phyloP scores from a whole-genome alignment of 129 eudicot genomes.

The Gnaphalium uliginosum region DNA sequence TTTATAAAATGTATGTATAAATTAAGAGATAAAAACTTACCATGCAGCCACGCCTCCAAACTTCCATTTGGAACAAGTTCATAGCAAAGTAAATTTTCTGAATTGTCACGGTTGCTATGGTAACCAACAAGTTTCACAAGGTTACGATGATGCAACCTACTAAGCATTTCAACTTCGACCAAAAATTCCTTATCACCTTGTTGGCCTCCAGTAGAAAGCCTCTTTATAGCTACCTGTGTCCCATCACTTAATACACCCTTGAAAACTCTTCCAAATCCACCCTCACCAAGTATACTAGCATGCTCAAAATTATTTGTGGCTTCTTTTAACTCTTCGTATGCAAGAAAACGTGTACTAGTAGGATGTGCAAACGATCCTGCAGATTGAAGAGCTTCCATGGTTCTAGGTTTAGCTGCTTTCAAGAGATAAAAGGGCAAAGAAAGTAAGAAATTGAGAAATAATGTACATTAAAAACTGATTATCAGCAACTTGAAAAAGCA shows the following conservation, averaged over 20 bases:
- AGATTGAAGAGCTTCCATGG: slow-evolving; percentile 48
- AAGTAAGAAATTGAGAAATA: neutral
- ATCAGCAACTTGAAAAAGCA: neutral
- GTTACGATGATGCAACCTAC: slow-evolving; percentile 97
- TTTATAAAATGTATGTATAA: neutral
- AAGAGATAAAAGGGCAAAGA: slow-evolving; percentile 2
- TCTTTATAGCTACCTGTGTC: slow-evolving; percentile 87
- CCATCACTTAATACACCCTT: slow-evolving; percentile 90
- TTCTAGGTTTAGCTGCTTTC: slow-evolving; percentile 53
- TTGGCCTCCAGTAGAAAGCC: slow-evolving; percentile 90
- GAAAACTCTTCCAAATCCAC: slow-evolving; percentile 90
- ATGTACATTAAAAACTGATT: slow-evolving; percentile 1
- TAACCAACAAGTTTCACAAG: slow-evolving; percentile 98
- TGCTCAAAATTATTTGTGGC: slow-evolving; percentile 90
- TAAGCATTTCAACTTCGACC: slow-evolving; percentile 99
- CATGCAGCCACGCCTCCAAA: slow-evolving; percentile 96
- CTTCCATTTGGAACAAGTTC: slow-evolving; percentile 97
- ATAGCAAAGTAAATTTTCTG: slow-evolving; percentile 89
- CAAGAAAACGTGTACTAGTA: slow-evolving; percentile 83
- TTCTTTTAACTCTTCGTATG: slow-evolving; percentile 87
- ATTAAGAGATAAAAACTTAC: slow-evolving; percentile 34
- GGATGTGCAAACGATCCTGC: slow-evolving; percentile 83
- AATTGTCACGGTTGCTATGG: slow-evolving; percentile 74
- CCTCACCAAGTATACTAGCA: slow-evolving; percentile 90
- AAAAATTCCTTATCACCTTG: slow-evolving; percentile 93